phyloP scores from a whole-genome alignment of 805 yeast genomes.

The Citeromyces matritensis region DNA sequence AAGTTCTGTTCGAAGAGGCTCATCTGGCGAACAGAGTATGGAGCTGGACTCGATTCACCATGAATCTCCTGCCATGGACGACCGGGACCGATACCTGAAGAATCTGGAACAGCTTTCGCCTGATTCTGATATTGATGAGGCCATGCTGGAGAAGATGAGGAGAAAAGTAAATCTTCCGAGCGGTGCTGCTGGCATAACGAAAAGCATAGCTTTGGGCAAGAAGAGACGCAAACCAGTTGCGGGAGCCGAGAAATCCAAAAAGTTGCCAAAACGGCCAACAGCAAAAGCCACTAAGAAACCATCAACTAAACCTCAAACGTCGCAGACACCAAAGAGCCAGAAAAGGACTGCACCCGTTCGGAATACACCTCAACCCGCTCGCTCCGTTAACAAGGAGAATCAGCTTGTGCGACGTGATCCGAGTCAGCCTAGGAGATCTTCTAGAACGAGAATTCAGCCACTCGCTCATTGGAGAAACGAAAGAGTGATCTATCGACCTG shows the following conservation, averaged over 20 bases:
- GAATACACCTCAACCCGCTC: conserved; percentile 4
- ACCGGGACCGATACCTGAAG: conserved; percentile 2
- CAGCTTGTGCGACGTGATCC: neutral
- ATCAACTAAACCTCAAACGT: conserved; percentile 5
- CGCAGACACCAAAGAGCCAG: conserved; percentile 5
- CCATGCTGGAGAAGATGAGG: conserved; percentile 2
- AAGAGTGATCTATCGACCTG: conserved; percentile 38
- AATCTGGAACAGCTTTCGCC: conserved; percentile 5
- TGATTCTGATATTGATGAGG: conserved; percentile 5
- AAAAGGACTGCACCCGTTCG: conserved; percentile 3
- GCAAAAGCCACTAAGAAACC: conserved; percentile 7
- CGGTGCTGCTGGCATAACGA: conserved; percentile 12
- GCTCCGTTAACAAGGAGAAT: conserved; percentile 2
- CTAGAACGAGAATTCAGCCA: conserved; percentile 52
- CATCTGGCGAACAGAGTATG: conserved; percentile 1
- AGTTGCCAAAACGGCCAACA: conserved; percentile 4
- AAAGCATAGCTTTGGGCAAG: conserved; percentile 17
- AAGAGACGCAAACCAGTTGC: conserved; percentile 3
- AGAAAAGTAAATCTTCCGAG: conserved; percentile 1
- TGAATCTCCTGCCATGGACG: conserved; percentile 3
- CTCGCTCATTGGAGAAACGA: conserved; percentile 81
- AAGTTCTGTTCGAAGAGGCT: neutral
- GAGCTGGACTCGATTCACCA: conserved; percentile 2
- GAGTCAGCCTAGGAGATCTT: conserved; percentile 35
- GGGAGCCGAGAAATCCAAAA: conserved; percentile 2